Evolutionary conservation across 192 early-diverging fungal species (phyloP).

Genomic region (Entrophospora sp.): DNA sequence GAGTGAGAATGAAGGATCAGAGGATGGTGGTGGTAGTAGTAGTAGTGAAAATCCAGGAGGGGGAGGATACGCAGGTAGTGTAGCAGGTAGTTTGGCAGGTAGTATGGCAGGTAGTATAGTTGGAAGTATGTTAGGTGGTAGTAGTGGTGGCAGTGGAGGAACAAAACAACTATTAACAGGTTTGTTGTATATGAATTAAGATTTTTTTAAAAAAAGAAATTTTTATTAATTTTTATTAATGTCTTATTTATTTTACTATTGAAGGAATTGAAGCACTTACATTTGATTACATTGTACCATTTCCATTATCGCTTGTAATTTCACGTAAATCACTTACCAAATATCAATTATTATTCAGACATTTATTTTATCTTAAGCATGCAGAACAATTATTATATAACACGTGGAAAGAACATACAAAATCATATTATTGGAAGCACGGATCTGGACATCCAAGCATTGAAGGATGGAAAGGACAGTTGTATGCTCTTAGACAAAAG

Average conservation of each 20-base stretch:
- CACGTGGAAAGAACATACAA: constrained; percentile 67
- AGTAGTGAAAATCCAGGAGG: constrained; percentile 5
- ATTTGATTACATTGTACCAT: constrained; percentile 72
- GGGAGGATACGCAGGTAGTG: constrained; percentile 2
- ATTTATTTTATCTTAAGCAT: constrained; percentile 81
- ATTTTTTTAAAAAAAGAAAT: neutral
- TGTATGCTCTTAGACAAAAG: constrained; percentile 65
- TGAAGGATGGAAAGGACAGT: constrained; percentile 48
- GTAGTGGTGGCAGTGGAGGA: neutral
- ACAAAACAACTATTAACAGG: constrained; percentile 13
- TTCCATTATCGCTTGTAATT: constrained; percentile 86
- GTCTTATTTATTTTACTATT: neutral
- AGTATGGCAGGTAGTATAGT: neutral
- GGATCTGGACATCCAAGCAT: constrained; percentile 36
- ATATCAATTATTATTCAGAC: constrained; percentile 86
- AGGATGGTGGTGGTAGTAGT: constrained; percentile 13
- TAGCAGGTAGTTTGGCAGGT: constrained; percentile 9
- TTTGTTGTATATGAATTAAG: neutral
- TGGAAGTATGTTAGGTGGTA: constrained; percentile 16
- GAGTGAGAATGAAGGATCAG: constrained; percentile 25
- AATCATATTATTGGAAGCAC: constrained; percentile 37
- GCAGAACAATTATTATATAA: constrained; percentile 72
- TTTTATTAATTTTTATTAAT: neutral
- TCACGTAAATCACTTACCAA: constrained; percentile 74
- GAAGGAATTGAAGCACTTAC: constrained; percentile 73